Base-by-base conservation (phyloP, 2,329 filamentous ascomycete species). In the Calonectria fujianensis region DNA sequence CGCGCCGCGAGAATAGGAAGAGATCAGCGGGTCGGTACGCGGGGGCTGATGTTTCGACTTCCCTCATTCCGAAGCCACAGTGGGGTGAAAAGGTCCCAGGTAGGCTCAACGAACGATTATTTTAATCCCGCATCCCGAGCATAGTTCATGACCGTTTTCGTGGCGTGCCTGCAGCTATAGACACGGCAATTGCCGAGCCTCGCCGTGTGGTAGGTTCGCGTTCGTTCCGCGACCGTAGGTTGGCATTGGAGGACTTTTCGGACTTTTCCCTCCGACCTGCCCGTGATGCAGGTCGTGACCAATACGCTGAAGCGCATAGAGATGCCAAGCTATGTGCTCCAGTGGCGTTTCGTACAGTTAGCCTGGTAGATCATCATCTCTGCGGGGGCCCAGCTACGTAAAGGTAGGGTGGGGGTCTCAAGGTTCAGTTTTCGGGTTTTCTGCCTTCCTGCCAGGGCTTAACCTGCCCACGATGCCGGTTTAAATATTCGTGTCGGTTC, bases 91-190 rank as follows among this genome's bases (percentile, higher is more conserved):
- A 41, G 57, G 39, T 27, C 27, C 57, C 24, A 63, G 18, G n/a
- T 27, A 37, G 37, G 57, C 41, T 63, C 35, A 39, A 39, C 35
- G 27, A 63, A 39, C 14, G 37, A 41, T 39, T 16, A 13, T 63
- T 61, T 63, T 63, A 63, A 63, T 63, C 57, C 57, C 57, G 57
- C 57, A 63, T 29, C 35, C 8, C 7, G 37, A 63, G 27, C 11
- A 5, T 41, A 11, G 57, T 39, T 37, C n/a, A 35, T 35, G 10
- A 14, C 4, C 24, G 20, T 1, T 18, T 14, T 27, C 8, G 39
- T 29, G 20, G 27, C 24, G n/a, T 41, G n/a, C 52, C 52, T 32
- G 29, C 45, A 24, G 41, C 11, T 24, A n/a, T 3, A 3, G 45
- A 13, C 20, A 24, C 24, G n/a, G n/a, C 45, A 24, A 24, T 48